Evolutionary conservation across 2,329 filamentous ascomycete species (phyloP), one percentile per base, ranked within the genome.

Genomic region (Neocatenulostroma microsporum): DNA sequence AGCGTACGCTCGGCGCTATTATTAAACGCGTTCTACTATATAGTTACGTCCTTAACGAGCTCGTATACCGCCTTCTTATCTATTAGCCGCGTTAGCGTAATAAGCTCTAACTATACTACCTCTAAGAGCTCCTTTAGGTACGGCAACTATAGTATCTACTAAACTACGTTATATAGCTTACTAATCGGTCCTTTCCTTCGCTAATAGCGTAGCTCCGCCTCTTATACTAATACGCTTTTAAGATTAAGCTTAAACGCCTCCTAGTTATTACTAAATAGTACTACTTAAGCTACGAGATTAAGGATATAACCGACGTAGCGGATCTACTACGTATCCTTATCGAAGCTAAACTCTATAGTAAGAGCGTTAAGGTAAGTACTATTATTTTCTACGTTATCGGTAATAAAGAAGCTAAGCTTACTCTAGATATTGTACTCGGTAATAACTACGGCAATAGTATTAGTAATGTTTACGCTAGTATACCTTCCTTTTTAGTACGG

Each of bases 361-460:
- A 41, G 33, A 5, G 15, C n/a, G n/a, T 36, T 6, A 3, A 46
- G 10, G 14, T 15, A 32, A 6, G 29, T 37, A 20, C 30, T 36
- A 31, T 49, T 49, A 30, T 40, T 48, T 5, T 10, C n/a, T 10
- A 43, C 47, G 24, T 49, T 49, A 39, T 46, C 40, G 13, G 39
- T 32, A 11, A 45, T 39, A 31, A 46, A 46, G 34, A 39, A 45
- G 15, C 36, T 36, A 21, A 49, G 21, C 14, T 36, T 26, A 8
- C 31, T 20, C 12, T 35, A 12, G 2, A 47, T 10, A 21, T 21
- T 15, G 14, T 31, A 46, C n/a, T 38, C 25, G 10, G 29, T 9
- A 3, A 44, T 44, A 15, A 45, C 32, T n/a, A 15, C 17, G 25
- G 19, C 30, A 23, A 44, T 21, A 10, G 21, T 36, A 6, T 30